Conservation (phyloP, 2,329 filamentous ascomycete genomes). For the Hymenoscyphus repandus region DNA sequence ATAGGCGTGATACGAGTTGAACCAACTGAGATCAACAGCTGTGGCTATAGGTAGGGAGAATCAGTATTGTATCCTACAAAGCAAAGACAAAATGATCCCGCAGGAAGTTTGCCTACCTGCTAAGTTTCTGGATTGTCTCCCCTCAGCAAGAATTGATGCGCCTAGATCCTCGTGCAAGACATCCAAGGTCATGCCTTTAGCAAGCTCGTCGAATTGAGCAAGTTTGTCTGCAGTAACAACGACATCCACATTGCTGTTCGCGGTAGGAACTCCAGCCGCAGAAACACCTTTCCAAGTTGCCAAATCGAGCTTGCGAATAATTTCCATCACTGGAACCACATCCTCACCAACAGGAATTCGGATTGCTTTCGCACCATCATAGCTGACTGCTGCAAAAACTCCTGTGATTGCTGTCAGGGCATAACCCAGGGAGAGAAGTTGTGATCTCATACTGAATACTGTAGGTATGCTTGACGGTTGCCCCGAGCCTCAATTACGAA, state of each 20-base stretch:
- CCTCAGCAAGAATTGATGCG: conserved; percentile 37
- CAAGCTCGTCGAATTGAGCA: conserved; percentile 34
- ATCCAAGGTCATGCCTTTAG: conserved; percentile 29
- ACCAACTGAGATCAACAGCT: not conserved
- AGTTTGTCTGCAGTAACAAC: conserved; percentile 37
- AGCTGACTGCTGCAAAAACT: conserved; percentile 28
- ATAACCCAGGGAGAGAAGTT: not conserved
- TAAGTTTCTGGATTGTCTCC: conserved; percentile 12
- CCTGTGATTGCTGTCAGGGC: not conserved
- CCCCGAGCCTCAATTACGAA: not conserved
- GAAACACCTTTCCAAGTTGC: conserved; percentile 33
- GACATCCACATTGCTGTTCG: conserved; percentile 35
- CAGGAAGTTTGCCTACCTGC: not conserved
- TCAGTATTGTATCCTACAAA: too few species aligned
- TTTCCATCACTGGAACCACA: conserved; percentile 30
- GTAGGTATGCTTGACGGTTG: not conserved
- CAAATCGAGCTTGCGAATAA: conserved; percentile 33
- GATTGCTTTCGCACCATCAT: conserved; percentile 38
- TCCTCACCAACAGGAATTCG: conserved; percentile 34
- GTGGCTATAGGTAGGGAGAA: not conserved
- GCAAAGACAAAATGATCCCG: too few species aligned
- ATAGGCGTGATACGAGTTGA: not conserved
- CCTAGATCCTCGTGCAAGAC: conserved; percentile 41
- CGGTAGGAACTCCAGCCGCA: conserved; percentile 15
- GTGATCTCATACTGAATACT: conserved; percentile 5